Percentiles rank a stretch among this genome's conserved stretches.
phyloP scores from a whole-genome alignment of 495 filamentous ascomycete genomes.

The Trichoderma parareesei region DNA sequence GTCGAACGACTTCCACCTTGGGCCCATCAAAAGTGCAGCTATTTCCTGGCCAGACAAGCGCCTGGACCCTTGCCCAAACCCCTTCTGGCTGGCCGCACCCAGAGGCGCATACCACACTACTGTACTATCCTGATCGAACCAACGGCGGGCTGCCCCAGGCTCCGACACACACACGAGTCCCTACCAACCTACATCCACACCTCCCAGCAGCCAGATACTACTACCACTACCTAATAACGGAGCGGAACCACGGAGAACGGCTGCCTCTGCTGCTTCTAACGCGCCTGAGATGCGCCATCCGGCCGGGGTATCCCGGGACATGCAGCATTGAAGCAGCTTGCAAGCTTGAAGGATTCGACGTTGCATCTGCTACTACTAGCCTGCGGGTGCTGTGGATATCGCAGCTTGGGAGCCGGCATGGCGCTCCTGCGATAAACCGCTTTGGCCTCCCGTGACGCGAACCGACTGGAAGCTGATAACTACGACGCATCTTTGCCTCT shows the following conservation, averaged over 20 bases:
- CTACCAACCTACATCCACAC: not conserved
- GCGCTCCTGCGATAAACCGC: slow-evolving; percentile 1
- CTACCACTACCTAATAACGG: not conserved
- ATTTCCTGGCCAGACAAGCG: not conserved
- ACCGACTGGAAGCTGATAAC: not conserved
- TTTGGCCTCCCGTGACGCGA: not conserved
- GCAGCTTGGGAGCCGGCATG: not conserved
- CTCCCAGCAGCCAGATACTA: not conserved
- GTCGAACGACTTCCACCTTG: not conserved
- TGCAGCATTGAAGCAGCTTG: slow-evolving; percentile 2
- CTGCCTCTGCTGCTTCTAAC: not conserved
- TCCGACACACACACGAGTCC: not conserved
- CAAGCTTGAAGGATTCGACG: not conserved
- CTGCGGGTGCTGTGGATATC: not conserved
- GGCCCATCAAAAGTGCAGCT: slow-evolving; percentile 5
- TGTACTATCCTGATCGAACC: not conserved
- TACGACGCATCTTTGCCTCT: not conserved
- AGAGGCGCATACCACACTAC: not conserved
- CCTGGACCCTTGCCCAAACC: not conserved
- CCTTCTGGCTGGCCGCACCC: not conserved
- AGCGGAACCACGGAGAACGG: not conserved
- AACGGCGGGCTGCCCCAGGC: not conserved
- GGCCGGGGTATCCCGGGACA: not conserved
- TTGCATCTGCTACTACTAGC: not conserved
- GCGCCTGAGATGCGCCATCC: slow-evolving; percentile 1